Percentiles rank a stretch among this genome's conserved stretches.
These are phyloP conservation scores for Phyllosticta citrichinensis DNA, from an alignment of 2,329 filamentous ascomycete genomes.

Conservation along the genomic window DNA sequence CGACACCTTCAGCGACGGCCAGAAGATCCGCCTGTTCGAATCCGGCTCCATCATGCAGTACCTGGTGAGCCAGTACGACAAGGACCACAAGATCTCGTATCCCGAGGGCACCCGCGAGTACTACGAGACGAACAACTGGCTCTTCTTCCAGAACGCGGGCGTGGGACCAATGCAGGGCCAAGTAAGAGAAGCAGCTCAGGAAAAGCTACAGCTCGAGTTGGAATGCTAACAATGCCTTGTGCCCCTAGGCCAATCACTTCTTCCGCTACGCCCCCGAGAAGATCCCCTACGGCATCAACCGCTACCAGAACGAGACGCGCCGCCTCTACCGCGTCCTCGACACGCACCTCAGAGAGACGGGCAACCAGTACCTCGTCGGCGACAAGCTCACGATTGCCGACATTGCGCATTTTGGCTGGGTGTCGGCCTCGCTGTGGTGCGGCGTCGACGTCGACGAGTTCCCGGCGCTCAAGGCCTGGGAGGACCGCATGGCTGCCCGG, in stretches of 20 bases:
- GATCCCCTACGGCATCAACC: slow-evolving; percentile 72
- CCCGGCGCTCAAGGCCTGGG: slow-evolving; percentile 66
- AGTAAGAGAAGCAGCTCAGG: not conserved
- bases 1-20: slow-evolving; percentile 65
- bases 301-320: slow-evolving; percentile 76
- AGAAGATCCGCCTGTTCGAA: slow-evolving; percentile 69
- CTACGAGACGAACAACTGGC: slow-evolving; percentile 73
- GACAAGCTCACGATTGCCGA: slow-evolving; percentile 57
- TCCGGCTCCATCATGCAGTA: slow-evolving; percentile 78
- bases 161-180: slow-evolving; percentile 67
- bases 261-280: slow-evolving; percentile 47
- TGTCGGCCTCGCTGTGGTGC: slow-evolving; percentile 48
- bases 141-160: slow-evolving; percentile 63
- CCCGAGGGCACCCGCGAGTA: slow-evolving; percentile 58
- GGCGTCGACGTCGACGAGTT: slow-evolving; percentile 66
- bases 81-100: slow-evolving; percentile 72
- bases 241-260: slow-evolving; percentile 57
- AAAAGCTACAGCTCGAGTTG: not conserved
- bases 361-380: slow-evolving; percentile 47
- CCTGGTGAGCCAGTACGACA: slow-evolving; percentile 71
- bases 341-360: slow-evolving; percentile 48
- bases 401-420: slow-evolving; percentile 73
- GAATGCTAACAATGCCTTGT: not conserved
- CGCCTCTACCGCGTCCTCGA: slow-evolving; percentile 72
- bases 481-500: slow-evolving; percentile 57